Conservation (phyloP, 2,329 filamentous ascomycete genomes). For the Apiospora rasikravindrae region DNA sequence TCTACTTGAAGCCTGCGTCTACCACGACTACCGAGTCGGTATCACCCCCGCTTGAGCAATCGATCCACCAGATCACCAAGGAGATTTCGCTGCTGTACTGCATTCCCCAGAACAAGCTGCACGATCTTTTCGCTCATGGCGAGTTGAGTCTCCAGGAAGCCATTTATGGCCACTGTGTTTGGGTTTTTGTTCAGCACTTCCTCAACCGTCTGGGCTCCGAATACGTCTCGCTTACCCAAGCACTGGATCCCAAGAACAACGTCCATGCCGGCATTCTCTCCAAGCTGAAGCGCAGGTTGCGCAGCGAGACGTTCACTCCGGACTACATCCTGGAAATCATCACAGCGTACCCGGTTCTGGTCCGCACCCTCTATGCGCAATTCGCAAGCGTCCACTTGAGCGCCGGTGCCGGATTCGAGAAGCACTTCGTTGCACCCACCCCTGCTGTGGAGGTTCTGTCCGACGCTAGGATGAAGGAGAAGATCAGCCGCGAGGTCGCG, state of each 20-base stretch:
- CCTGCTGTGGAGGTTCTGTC: constrained; percentile 72
- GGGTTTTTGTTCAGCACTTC: constrained; percentile 98
- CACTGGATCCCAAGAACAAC: constrained; percentile 81
- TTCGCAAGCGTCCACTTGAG: constrained; percentile 86
- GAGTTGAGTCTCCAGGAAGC: constrained; percentile 93
- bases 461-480: constrained; percentile 73
- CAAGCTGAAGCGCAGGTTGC: constrained; percentile 93
- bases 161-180: constrained; percentile 95
- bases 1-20: constrained; percentile 81
- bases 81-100: constrained; percentile 97
- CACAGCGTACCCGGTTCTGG: constrained; percentile 83
- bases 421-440: constrained; percentile 58
- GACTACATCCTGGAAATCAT: constrained; percentile 99
- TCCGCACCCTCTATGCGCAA: constrained; percentile 86
- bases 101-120: constrained; percentile 96
- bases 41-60: constrained; percentile 84
- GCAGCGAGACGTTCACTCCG: constrained; percentile 95
- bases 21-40: constrained; percentile 57
- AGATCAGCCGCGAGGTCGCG: constrained; percentile 78
- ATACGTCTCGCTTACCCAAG: constrained; percentile 83
- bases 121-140: constrained; percentile 83
- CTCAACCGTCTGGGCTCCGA: constrained; percentile 92
- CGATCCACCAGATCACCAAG: constrained; percentile 98
- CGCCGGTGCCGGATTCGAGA: constrained; percentile 56
- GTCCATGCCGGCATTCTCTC: constrained; percentile 85